A percentile compares a stretch with the other conserved stretches of the same genome.
Evolutionary conservation across 2,329 filamentous ascomycete genomes (phyloP).

Genomic region (Xylaria sp.): DNA sequence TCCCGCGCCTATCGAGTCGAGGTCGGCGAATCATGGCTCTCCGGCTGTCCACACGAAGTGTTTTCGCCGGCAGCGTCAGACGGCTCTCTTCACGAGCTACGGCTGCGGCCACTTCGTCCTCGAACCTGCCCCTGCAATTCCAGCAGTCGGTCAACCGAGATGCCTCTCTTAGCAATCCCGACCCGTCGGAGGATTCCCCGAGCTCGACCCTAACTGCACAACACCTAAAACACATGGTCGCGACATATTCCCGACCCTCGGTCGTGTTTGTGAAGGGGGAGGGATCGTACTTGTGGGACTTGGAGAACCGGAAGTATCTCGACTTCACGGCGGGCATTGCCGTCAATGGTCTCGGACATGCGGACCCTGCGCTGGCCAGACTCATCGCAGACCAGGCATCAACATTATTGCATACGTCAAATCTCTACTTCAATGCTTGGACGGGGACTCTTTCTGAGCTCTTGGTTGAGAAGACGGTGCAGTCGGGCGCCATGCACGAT

Average conservation of each 20-base stretch:
- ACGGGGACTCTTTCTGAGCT: conserved; percentile 88
- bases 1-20: not conserved
- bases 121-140: conserved; percentile 44
- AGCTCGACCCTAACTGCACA: conserved; percentile 80
- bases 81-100: conserved; percentile 43
- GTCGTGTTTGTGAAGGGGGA: conserved; percentile 90
- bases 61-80: conserved; percentile 39
- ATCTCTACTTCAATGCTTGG: conserved; percentile 97
- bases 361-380: conserved; percentile 79
- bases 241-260: conserved; percentile 90
- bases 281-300: conserved; percentile 89
- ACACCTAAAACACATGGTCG: conserved; percentile 89
- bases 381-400: conserved; percentile 81
- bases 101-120: conserved; percentile 34
- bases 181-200: conserved; percentile 47
- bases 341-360: conserved; percentile 92
- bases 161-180: conserved; percentile 48
- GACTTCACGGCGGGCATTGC: conserved; percentile 97
- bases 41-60: conserved; percentile 42
- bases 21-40: conserved; percentile 43
- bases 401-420: conserved; percentile 89
- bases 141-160: conserved; percentile 45
- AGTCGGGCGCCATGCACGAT: conserved; percentile 83
- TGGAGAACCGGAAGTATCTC: conserved; percentile 88
- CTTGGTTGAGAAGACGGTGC: conserved; percentile 82